Evolutionary conservation across 306 rosid genomes (phyloP).

Genomic region (Cicer chorassanicum): DNA sequence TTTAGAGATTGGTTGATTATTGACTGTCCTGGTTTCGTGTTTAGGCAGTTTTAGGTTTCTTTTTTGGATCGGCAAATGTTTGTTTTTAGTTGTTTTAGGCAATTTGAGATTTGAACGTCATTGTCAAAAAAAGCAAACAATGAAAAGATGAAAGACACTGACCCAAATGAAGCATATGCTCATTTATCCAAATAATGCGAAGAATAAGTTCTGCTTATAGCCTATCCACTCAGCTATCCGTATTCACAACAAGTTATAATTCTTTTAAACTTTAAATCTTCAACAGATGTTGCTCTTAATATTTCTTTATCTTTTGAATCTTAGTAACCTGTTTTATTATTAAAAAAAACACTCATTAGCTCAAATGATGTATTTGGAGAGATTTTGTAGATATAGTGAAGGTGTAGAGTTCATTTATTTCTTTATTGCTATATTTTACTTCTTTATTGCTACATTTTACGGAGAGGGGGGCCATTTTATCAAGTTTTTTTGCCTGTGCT

Average conservation of each 20-base stretch:
- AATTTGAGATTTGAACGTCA: slow-evolving; percentile 11
- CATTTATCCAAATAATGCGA: background rate
- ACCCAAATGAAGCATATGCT: slow-evolving; percentile 24
- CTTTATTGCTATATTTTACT: background rate
- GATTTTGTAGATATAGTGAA: background rate
- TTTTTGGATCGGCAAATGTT: no score
- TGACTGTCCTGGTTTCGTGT: slow-evolving; percentile 7
- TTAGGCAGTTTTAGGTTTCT: slow-evolving; percentile 13
- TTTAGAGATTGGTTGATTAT: slow-evolving; percentile 31
- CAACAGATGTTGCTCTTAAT: slow-evolving; percentile 16
- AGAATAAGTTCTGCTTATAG: background rate
- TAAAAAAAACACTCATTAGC: background rate
- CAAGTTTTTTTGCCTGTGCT: slow-evolving; percentile 1
- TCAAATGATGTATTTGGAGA: slow-evolving; percentile 5
- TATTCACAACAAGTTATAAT: slow-evolving; percentile 10
- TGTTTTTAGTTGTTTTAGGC: background rate
- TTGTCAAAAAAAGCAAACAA: background rate
- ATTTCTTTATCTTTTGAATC: slow-evolving; percentile 13
- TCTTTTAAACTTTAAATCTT: background rate
- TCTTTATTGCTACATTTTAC: background rate
- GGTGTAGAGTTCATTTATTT: slow-evolving; percentile 22
- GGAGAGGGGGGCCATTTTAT: background rate
- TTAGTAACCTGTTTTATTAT: background rate
- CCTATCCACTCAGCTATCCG: background rate
- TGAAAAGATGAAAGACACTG: background rate